Evolutionary conservation across 352 stramenopile species (phyloP).

Genomic region (Halophytophthora batemanensis): DNA sequence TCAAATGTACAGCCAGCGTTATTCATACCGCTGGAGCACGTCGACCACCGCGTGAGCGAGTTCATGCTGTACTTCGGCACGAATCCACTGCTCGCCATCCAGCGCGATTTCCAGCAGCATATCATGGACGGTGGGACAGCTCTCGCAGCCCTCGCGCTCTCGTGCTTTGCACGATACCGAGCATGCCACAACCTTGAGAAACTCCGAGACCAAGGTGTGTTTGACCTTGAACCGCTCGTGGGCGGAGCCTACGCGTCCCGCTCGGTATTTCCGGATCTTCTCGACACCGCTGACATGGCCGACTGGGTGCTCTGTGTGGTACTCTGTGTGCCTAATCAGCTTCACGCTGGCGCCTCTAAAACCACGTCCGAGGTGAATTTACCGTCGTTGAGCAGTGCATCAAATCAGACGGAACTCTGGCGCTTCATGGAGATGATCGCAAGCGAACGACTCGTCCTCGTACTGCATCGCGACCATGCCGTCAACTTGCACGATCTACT

Average conservation of each 20-base stretch:
- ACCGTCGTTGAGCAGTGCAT: constrained; percentile 3
- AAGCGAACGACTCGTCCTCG: constrained; percentile 43
- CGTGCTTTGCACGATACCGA: constrained; percentile 50
- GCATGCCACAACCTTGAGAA: constrained; percentile 45
- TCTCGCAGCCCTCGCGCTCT: constrained; percentile 41
- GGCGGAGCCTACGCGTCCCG: constrained; percentile 27
- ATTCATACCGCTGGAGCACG: constrained; percentile 33
- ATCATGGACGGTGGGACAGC: constrained; percentile 17
- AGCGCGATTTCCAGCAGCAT: constrained; percentile 55
- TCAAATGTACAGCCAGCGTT: neutral
- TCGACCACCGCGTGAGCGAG: constrained; percentile 40
- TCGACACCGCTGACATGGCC: constrained; percentile 14
- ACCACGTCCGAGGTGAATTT: too few species aligned
- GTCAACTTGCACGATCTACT: constrained; percentile 61
- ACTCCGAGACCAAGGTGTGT: constrained; percentile 45
- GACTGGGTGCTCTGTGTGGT: constrained; percentile 61
- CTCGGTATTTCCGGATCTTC: constrained; percentile 19
- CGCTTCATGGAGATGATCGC: constrained; percentile 55
- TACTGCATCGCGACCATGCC: constrained; percentile 37
- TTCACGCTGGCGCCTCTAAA: constrained; percentile 12
- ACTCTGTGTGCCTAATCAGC: constrained; percentile 47
- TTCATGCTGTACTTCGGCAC: constrained; percentile 62
- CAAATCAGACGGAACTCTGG: constrained; percentile 35
- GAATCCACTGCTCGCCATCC: constrained; percentile 50
- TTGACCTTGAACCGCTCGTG: constrained; percentile 43